Evolutionary conservation across 2,329 filamentous ascomycete species (phyloP), one percentile per base, ranked within the genome.

Genomic region (Xylariaceae sp.): DNA sequence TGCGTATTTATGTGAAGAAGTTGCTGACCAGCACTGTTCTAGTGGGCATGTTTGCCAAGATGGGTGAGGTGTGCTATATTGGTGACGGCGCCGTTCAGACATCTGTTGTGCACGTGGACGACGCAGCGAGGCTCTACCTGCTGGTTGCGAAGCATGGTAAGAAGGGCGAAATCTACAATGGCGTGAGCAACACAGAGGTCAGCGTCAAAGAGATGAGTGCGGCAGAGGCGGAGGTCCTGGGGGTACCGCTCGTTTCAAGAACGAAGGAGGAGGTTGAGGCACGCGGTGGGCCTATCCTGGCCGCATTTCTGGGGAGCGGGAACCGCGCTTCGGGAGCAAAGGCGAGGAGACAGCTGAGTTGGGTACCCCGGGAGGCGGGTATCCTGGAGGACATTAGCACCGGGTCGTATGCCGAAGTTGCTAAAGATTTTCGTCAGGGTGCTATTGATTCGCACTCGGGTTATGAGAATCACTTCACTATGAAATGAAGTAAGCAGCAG

Each of bases 81-180:
- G 15, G 45, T 9, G 48, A 55, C 4, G 61, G 58, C 9, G 57
- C 50, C 12, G 41, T 54, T 34, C 50, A 48, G 19, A 63, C 65
- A 4, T 54, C 59, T 3, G 51, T 50, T 1, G 61, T 68, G 13
- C 63, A 73, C 43, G 63, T 72, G 2, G 64, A 70, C 22, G 70
- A 73, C 50, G 67, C 64, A 4, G 69, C 67, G 6, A 44, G 56
- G 3, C 46, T 70, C 17, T 71, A 66, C 41, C 50, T 72, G 8
- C 57, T 66, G 1, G 63, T 61, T 1, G 55, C 60, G 0, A 53
- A 67, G 43, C 62, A 61, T n/a, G 62, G 52, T 1, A 48, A 51
- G 17, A 48, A 59, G 3, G 63, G 64, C 2, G 58, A 61, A 4
- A 37, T 59, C 1, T 72, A 63, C 50, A 69, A 70, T 44, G 53